These are phyloP conservation scores for Rhodotorula sp. DNA, from an alignment of 1,284 basidiomycete genomes.

Conservation along the genomic window DNA sequence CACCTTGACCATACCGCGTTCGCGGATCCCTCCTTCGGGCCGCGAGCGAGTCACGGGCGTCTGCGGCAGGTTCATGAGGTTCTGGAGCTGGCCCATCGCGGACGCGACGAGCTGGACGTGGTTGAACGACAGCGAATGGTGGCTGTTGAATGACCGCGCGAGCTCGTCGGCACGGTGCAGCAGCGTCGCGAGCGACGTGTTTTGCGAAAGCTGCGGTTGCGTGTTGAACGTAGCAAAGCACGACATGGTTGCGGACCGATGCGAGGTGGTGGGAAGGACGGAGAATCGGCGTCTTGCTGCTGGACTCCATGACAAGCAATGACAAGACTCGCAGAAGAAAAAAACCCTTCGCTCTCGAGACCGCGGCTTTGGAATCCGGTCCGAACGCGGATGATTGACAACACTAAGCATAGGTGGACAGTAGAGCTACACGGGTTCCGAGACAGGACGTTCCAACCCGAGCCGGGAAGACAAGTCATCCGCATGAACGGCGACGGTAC, in stretches of 20 bases:
- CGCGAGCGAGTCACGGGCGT: conserved; percentile 28
- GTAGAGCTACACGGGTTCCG: no score
- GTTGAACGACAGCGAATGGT: conserved; percentile 33
- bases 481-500: no score
- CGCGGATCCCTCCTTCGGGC: conserved; percentile 37
- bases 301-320: no score
- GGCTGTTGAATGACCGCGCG: conserved; percentile 29
- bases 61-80: conserved; percentile 30
- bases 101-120: conserved; percentile 25
- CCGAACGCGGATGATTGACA: neutral
- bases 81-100: conserved; percentile 31
- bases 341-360: no score
- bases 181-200: conserved; percentile 23
- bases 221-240: neutral
- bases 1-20: conserved; percentile 38
- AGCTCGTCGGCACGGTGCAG: conserved; percentile 38
- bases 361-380: no score
- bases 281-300: no score
- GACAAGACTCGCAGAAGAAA: no score
- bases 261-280: neutral
- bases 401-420: neutral
- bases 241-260: neutral
- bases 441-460: no score
- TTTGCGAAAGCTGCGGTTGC: conserved; percentile 5
- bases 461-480: no score